Evolutionary conservation across 352 stramenopile genomes (phyloP).

Genomic region (Phytophthora brassicae): DNA sequence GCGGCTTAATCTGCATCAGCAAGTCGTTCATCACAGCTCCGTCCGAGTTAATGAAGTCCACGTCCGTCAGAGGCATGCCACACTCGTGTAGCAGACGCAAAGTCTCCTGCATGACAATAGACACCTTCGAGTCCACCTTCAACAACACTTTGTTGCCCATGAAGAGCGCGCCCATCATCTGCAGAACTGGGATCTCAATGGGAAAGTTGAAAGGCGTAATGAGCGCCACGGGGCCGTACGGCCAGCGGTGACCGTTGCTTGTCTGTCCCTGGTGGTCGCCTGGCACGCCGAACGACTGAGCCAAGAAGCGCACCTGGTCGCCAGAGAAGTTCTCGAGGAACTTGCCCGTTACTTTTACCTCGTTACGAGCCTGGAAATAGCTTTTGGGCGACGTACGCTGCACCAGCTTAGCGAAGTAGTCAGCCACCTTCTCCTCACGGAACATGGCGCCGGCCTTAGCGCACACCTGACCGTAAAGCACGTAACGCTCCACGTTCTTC

Average conservation of each 20-base stretch:
- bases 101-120: constrained; percentile 98
- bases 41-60: constrained; percentile 97
- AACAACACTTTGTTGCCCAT: constrained; percentile 99
- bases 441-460: constrained; percentile 84
- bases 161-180: constrained; percentile 97
- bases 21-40: constrained; percentile 95
- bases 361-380: constrained; percentile 92
- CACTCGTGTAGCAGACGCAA: constrained; percentile 95
- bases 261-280: constrained; percentile 97
- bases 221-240: constrained; percentile 94
- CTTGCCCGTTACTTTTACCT: constrained; percentile 93
- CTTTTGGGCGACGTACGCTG: constrained; percentile 97
- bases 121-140: constrained; percentile 95
- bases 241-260: constrained; percentile 95
- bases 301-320: constrained; percentile 97
- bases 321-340: constrained; percentile 98
- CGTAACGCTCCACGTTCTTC: constrained; percentile 96
- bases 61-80: constrained; percentile 93
- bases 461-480: constrained; percentile 79
- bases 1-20: constrained; percentile 92
- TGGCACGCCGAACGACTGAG: constrained; percentile 93
- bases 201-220: constrained; percentile 99
- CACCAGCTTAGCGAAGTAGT: constrained; percentile 97
- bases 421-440: constrained; percentile 87
- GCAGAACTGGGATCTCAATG: constrained; percentile 98